phyloP scores from a whole-genome alignment of 2,329 filamentous ascomycete species.

The Fusarium sp. region DNA sequence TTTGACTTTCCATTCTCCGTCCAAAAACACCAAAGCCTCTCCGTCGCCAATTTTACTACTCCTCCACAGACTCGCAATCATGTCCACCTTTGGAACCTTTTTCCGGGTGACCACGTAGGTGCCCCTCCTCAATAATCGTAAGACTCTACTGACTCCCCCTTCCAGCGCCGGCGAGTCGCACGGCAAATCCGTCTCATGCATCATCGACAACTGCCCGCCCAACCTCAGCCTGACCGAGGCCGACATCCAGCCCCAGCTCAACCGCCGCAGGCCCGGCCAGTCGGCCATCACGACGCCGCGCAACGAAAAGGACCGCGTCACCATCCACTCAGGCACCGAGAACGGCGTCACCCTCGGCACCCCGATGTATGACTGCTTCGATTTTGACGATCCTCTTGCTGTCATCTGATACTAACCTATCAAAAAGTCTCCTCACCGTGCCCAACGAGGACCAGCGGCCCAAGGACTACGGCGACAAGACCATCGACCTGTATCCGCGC shows the following conservation, averaged over 20 bases:
- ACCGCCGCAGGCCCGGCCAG: slow-evolving; percentile 89
- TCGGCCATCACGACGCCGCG: slow-evolving; percentile 91
- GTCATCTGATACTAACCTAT: no score
- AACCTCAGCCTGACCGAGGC: slow-evolving; percentile 87
- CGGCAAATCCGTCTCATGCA: slow-evolving; percentile 93
- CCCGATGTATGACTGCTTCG: no score
- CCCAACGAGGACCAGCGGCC: slow-evolving; percentile 94
- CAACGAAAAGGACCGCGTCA: slow-evolving; percentile 91
- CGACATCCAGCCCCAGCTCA: slow-evolving; percentile 96
- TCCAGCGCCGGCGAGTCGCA: slow-evolving; percentile 76
- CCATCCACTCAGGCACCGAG: slow-evolving; percentile 94
- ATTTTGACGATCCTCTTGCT: no score
- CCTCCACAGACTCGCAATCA: slow-evolving; percentile 57
- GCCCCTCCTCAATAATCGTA: slow-evolving; percentile 8
- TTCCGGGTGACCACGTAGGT: slow-evolving; percentile 76
- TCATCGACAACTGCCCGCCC: slow-evolving; percentile 93
- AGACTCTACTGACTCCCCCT: neutral
- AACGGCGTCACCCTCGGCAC: slow-evolving; percentile 91
- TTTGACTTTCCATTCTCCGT: neutral
- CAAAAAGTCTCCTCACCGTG: slow-evolving; percentile 91
- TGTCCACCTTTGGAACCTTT: slow-evolving; percentile 88
- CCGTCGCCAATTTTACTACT: slow-evolving; percentile 8
- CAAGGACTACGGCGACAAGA: slow-evolving; percentile 89
- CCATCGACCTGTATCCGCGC: slow-evolving; percentile 92
- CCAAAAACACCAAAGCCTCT: slow-evolving; percentile 26